Evolutionary conservation across 2,329 filamentous ascomycete genomes (phyloP).

Genomic region (Beauveria asiatica): DNA sequence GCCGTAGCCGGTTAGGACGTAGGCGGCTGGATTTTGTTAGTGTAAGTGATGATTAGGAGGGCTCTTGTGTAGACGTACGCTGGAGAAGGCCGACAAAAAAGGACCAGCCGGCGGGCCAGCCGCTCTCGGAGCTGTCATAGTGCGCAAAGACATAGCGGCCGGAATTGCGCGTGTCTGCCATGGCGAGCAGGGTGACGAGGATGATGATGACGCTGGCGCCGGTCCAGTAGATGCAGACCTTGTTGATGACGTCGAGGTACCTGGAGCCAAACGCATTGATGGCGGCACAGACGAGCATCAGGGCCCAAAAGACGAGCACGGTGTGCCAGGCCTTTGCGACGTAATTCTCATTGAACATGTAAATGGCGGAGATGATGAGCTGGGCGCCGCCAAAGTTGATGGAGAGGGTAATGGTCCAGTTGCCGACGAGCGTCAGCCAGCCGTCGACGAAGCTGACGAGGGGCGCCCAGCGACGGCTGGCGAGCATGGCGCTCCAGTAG

Average conservation of each 20-base stretch:
- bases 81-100: conserved; percentile 48
- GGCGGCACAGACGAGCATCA: conserved; percentile 53
- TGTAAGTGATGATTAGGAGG: background rate
- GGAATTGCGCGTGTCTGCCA: conserved; percentile 54
- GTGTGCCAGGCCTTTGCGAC: conserved; percentile 58
- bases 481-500: conserved; percentile 64
- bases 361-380: conserved; percentile 59
- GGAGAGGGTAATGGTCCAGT: conserved; percentile 61
- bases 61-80: conserved; percentile 20
- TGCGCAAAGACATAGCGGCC: conserved; percentile 58
- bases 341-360: conserved; percentile 55
- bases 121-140: conserved; percentile 60
- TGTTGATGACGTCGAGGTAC: conserved; percentile 58
- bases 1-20: conserved; percentile 39
- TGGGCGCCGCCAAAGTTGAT: conserved; percentile 64
- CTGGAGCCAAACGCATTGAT: conserved; percentile 57
- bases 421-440: conserved; percentile 65
- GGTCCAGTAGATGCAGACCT: conserved; percentile 66
- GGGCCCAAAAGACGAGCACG: conserved; percentile 64
- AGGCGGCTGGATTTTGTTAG: conserved; percentile 25
- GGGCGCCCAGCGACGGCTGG: conserved; percentile 51
- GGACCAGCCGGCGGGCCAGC: conserved; percentile 59
- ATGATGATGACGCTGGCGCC: conserved; percentile 61
- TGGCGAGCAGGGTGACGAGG: conserved; percentile 58
- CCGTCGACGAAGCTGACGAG: conserved; percentile 63